Evolutionary conservation across 106 monocot genomes (phyloP).

Genomic region (Acorus gramineus): DNA sequence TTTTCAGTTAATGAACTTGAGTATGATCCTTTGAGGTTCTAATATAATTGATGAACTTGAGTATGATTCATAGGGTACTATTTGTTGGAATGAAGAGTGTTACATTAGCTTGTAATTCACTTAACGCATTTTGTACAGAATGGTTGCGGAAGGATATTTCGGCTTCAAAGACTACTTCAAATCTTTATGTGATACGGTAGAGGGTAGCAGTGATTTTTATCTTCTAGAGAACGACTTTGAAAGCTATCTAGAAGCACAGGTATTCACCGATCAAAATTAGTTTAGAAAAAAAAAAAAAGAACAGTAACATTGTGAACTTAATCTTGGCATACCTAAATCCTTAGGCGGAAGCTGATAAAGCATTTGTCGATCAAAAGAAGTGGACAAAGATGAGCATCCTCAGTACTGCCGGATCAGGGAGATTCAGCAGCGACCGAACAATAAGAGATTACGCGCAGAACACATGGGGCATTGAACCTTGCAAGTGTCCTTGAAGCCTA

Average conservation of each 20-base stretch:
- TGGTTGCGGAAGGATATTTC: constrained; percentile 29
- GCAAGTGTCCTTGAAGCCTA: constrained; percentile 9
- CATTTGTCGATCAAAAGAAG: constrained; percentile 25
- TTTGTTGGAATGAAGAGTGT: too few species aligned
- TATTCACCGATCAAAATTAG: background rate
- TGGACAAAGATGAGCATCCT: constrained; percentile 38
- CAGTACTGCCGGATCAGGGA: constrained; percentile 24
- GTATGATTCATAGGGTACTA: too few species aligned
- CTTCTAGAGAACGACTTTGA: constrained; percentile 28
- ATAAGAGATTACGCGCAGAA: constrained; percentile 17
- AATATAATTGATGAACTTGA: too few species aligned
- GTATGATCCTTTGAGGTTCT: too few species aligned
- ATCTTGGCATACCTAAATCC: background rate
- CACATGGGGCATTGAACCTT: constrained; percentile 32
- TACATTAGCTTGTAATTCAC: too few species aligned
- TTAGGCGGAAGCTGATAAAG: constrained; percentile 26
- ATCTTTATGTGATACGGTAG: constrained; percentile 25
- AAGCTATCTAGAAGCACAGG: constrained; percentile 34
- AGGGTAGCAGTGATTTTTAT: constrained; percentile 21
- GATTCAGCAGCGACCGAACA: constrained; percentile 28
- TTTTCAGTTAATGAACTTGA: too few species aligned
- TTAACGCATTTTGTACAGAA: constrained; percentile 6
- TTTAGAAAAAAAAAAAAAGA: background rate
- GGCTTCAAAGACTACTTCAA: constrained; percentile 28
- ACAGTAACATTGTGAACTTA: background rate